Conservation (phyloP, 2,329 filamentous ascomycete genomes). For the Diplodia corticola region DNA sequence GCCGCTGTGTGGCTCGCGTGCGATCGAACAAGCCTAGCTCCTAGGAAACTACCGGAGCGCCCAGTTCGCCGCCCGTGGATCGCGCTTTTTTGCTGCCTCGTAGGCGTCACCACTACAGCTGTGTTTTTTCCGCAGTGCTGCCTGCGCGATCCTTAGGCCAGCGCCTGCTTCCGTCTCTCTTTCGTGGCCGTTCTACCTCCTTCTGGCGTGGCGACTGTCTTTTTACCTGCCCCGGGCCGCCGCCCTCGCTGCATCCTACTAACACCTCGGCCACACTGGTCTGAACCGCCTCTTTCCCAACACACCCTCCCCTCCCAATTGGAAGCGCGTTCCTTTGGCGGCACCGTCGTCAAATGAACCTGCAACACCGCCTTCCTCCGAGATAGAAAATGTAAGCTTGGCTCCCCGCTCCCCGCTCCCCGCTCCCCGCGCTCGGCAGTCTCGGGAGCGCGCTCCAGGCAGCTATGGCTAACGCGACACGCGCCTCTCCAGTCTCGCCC, state of each 20-base stretch:
- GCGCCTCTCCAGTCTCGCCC: conserved; percentile 44
- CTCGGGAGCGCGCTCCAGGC: conserved; percentile 15
- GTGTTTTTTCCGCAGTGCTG: conserved; percentile 6
- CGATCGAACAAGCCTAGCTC: background rate
- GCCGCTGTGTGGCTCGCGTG: background rate
- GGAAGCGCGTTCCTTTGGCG: conserved; percentile 87
- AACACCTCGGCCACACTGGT: background rate
- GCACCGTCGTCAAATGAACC: conserved; percentile 97
- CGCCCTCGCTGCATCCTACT: background rate
- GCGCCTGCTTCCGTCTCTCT: background rate
- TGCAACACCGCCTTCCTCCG: conserved; percentile 68
- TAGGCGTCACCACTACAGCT: conserved; percentile 7
- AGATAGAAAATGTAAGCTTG: conserved; percentile 62
- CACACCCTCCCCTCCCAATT: conserved; percentile 24
- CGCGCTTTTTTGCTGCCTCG: conserved; percentile 14
- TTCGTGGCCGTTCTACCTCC: conserved; percentile 1
- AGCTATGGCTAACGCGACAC: conserved; percentile 20
- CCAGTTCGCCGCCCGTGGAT: conserved; percentile 4
- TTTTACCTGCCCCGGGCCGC: background rate
- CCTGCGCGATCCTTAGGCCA: conserved; percentile 17
- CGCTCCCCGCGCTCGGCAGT: background rate
- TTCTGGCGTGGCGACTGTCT: background rate
- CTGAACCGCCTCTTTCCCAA: background rate
- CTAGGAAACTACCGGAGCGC: conserved; percentile 14
- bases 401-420: background rate